phyloP scores from a whole-genome alignment of 2,329 filamentous ascomycete genomes.

The Penicillium sp. region DNA sequence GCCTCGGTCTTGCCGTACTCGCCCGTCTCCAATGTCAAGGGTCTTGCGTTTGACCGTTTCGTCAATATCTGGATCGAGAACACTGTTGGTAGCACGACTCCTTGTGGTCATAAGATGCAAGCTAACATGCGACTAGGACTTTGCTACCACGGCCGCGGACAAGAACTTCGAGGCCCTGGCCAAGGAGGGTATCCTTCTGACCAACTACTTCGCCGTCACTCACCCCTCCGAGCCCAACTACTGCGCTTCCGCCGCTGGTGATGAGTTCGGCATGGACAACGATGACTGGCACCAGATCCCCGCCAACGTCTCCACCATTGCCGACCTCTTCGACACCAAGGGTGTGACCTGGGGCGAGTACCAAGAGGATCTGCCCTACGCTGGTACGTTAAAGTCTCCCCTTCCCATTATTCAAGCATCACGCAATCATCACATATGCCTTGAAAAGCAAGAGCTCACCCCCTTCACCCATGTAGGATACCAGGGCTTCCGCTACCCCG shows the following conservation, averaged over 20 bases:
- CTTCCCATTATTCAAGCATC: not conserved
- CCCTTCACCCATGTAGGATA: not conserved
- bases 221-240: constrained; percentile 81
- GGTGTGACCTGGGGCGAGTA: constrained; percentile 72
- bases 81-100: constrained; percentile 57
- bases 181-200: constrained; percentile 62
- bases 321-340: constrained; percentile 68
- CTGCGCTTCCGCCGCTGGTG: constrained; percentile 67
- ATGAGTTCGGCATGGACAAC: constrained; percentile 72
- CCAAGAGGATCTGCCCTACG: constrained; percentile 76
- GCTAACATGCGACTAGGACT: constrained; percentile 51
- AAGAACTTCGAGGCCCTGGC: constrained; percentile 40
- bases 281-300: constrained; percentile 65
- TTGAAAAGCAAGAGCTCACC: not conserved
- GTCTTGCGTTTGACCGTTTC: constrained; percentile 73
- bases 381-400: constrained; percentile 41
- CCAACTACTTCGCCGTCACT: constrained; percentile 64
- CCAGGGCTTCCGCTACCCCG: constrained; percentile 62
- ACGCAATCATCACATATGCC: no score
- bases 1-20: constrained; percentile 65
- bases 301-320: constrained; percentile 67
- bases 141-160: constrained; percentile 65
- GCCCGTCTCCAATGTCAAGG: constrained; percentile 67
- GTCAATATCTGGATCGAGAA: constrained; percentile 79
- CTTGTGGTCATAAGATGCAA: constrained; percentile 44